Evolutionary conservation across 768 basidiomycete species (phyloP).

Genomic region (Rhodotorula diobovata): DNA sequence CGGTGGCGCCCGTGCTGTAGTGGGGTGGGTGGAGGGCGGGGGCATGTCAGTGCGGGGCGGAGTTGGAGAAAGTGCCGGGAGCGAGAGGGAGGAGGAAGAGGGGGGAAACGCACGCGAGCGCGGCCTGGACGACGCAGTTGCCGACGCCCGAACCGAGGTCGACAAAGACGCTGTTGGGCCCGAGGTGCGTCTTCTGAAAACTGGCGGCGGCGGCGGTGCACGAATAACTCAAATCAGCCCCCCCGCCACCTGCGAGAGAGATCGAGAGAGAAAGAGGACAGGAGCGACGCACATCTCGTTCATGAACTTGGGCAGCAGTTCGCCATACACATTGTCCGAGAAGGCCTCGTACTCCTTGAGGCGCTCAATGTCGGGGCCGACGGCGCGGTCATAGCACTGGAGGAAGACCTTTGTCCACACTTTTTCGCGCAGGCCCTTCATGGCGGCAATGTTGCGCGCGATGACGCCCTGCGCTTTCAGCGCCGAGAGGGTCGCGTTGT

Average conservation of each 20-base stretch:
- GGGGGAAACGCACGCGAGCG: slow-evolving; percentile 57
- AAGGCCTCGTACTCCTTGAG: slow-evolving; percentile 76
- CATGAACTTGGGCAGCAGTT: slow-evolving; percentile 67
- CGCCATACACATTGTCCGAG: slow-evolving; percentile 77
- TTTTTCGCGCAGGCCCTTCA: slow-evolving; percentile 58
- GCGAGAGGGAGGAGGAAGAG: background rate
- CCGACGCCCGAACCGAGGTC: slow-evolving; percentile 84
- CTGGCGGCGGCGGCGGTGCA: slow-evolving; percentile 55
- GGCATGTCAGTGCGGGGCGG: background rate
- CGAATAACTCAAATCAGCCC: slow-evolving; percentile 38
- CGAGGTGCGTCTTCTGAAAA: slow-evolving; percentile 57
- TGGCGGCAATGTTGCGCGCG: slow-evolving; percentile 29
- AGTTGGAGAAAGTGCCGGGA: background rate
- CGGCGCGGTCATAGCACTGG: slow-evolving; percentile 87
- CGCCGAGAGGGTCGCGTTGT: slow-evolving; percentile 25
- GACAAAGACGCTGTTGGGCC: slow-evolving; percentile 64
- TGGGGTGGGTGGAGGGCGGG: background rate
- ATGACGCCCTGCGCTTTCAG: slow-evolving; percentile 35
- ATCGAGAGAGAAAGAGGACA: background rate
- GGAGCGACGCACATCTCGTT: slow-evolving; percentile 38
- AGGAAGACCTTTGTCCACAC: slow-evolving; percentile 73
- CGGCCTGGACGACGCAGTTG: slow-evolving; percentile 75
- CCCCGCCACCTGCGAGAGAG: background rate
- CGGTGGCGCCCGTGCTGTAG: slow-evolving; percentile 58
- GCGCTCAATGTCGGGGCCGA: slow-evolving; percentile 79